A percentile compares a stretch with the other conserved stretches of the same genome.
phyloP scores from a whole-genome alignment of 352 stramenopile genomes.

The Phytopythium chamaehyphon region DNA sequence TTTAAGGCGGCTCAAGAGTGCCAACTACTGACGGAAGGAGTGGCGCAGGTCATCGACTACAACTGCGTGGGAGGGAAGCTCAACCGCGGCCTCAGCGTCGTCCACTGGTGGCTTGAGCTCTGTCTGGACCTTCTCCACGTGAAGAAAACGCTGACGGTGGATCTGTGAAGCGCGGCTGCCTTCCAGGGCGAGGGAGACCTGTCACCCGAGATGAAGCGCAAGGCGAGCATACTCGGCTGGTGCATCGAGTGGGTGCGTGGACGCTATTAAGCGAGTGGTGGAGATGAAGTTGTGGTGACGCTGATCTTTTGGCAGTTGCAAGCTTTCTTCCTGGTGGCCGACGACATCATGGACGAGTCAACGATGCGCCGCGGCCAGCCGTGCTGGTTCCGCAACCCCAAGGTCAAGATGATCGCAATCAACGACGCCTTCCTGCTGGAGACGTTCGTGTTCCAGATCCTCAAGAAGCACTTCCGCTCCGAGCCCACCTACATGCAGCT shows the following conservation, averaged over 20 bases:
- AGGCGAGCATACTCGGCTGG: constrained; percentile 95
- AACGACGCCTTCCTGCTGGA: constrained; percentile 97
- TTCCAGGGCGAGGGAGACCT: constrained; percentile 43
- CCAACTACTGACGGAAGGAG: constrained; percentile 2
- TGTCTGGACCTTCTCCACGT: neutral
- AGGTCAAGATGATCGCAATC: constrained; percentile 94
- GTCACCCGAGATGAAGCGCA: constrained; percentile 64
- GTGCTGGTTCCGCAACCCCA: constrained; percentile 95
- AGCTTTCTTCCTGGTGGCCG: constrained; percentile 98
- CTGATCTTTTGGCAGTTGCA: constrained; percentile 76
- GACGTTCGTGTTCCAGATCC: constrained; percentile 87
- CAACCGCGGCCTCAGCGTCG: constrained; percentile 96
- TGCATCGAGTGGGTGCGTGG: constrained; percentile 94
- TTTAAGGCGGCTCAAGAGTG: neutral
- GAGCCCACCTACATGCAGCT: constrained; percentile 90
- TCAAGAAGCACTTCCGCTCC: constrained; percentile 85
- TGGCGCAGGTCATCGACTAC: constrained; percentile 87
- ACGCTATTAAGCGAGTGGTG: neutral
- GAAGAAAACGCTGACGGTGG: constrained; percentile 1
- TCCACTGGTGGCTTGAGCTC: constrained; percentile 61
- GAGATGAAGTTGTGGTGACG: neutral
- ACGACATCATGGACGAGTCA: constrained; percentile 99
- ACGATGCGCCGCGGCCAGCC: constrained; percentile 93
- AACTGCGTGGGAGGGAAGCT: constrained; percentile 98
- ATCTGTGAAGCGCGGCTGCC: constrained; percentile 43